phyloP scores from a whole-genome alignment of 1,139 yeast genomes.

The Saccharomyces hybrid region DNA sequence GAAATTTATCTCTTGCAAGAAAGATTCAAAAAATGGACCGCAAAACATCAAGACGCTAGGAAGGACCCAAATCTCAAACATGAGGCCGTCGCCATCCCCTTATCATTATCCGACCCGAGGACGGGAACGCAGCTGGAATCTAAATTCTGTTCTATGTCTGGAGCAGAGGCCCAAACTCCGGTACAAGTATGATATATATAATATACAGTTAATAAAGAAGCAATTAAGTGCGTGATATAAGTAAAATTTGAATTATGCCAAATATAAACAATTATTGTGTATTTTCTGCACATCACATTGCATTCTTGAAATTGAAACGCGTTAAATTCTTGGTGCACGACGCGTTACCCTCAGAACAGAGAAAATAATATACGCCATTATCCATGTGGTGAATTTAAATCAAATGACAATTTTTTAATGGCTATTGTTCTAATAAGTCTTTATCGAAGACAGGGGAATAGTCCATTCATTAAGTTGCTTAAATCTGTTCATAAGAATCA shows the following conservation, averaged over 20 bases:
- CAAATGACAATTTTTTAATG: neutral
- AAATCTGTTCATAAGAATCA: too few relatives aligned
- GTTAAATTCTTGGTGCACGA: neutral
- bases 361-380: neutral
- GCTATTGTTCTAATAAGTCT: neutral
- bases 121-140: neutral
- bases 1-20: slow-evolving; percentile 4
- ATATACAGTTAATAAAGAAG: neutral
- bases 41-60: neutral
- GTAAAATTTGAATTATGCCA: neutral
- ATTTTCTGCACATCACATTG: neutral
- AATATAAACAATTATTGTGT: neutral
- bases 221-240: neutral
- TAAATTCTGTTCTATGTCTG: neutral
- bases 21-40: slow-evolving; percentile 1
- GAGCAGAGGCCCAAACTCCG: neutral
- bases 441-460: too few relatives aligned
- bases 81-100: neutral
- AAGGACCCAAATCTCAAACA: neutral
- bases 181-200: neutral
- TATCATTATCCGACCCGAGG: neutral
- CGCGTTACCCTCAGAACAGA: neutral
- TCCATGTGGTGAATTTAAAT: neutral
- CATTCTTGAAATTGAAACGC: neutral
- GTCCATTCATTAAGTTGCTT: neutral